Evolutionary conservation across 192 early-diverging fungal genomes (phyloP).

Genomic region (Podila horticola): DNA sequence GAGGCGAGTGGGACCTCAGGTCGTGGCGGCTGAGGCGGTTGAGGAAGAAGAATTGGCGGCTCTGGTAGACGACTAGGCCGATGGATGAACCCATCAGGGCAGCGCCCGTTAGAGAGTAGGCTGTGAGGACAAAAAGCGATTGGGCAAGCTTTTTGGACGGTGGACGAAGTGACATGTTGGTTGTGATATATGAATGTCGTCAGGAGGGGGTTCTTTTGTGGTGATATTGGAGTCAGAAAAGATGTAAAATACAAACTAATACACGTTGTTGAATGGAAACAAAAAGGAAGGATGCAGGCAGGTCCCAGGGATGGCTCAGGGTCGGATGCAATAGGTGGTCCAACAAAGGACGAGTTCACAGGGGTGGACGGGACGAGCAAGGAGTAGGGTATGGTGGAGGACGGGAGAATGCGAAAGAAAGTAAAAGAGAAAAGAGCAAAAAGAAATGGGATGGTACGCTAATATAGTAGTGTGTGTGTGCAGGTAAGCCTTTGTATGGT

Average conservation of each 20-base stretch:
- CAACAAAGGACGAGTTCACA: not conserved
- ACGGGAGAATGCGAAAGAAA: not conserved
- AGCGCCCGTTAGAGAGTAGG: slow-evolving; percentile 29
- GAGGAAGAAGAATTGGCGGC: slow-evolving; percentile 33
- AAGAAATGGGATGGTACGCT: not conserved
- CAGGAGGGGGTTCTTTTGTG: too few species aligned
- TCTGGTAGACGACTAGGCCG: slow-evolving; percentile 36
- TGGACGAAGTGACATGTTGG: not conserved
- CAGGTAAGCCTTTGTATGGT: too few species aligned
- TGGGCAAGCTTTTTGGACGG: not conserved
- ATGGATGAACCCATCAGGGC: slow-evolving; percentile 47
- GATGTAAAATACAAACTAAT: too few species aligned
- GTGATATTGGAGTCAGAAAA: too few species aligned
- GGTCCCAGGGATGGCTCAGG: too few species aligned
- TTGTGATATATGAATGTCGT: not conserved
- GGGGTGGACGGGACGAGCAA: not conserved
- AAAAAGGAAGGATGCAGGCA: too few species aligned
- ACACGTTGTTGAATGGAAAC: too few species aligned
- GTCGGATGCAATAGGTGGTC: too few species aligned
- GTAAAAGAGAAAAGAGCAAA: not conserved
- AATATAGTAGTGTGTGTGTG: too few species aligned
- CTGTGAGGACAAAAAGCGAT: slow-evolving; percentile 24
- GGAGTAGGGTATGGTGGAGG: not conserved
- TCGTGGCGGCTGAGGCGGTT: not conserved
- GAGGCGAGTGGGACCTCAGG: not conserved